Percentiles rank a stretch among this genome's conserved stretches.
phyloP scores from a whole-genome alignment of 345 rosid species.

The Moricandia arvensis region DNA sequence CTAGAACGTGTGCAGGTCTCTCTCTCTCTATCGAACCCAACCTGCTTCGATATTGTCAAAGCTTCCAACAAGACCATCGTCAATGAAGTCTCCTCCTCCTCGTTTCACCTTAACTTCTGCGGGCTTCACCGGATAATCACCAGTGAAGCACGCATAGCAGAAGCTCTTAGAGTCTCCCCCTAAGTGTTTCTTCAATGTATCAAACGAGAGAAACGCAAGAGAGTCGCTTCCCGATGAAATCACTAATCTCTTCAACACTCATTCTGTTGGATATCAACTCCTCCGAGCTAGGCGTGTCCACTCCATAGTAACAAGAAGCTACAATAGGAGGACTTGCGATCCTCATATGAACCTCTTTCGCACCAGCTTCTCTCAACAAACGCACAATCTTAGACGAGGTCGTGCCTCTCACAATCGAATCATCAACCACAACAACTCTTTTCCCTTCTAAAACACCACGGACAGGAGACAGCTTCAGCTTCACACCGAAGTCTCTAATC shows the following conservation, averaged over 20 bases:
- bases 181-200: slow-evolving; percentile 61
- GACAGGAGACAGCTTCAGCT: slow-evolving; percentile 89
- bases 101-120: slow-evolving; percentile 74
- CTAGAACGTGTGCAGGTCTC: neutral
- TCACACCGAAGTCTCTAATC: slow-evolving; percentile 95
- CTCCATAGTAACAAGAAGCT: slow-evolving; percentile 87
- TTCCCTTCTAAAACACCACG: slow-evolving; percentile 83
- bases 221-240: slow-evolving; percentile 75
- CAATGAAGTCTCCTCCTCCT: slow-evolving; percentile 78
- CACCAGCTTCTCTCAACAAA: slow-evolving; percentile 82
- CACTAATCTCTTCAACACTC: slow-evolving; percentile 73
- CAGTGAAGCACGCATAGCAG: slow-evolving; percentile 93
- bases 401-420: slow-evolving; percentile 93
- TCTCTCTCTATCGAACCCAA: slow-evolving; percentile 50
- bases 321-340: slow-evolving; percentile 95
- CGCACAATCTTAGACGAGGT: slow-evolving; percentile 90
- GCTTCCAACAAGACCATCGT: slow-evolving; percentile 82
- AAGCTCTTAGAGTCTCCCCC: slow-evolving; percentile 53
- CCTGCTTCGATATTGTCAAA: slow-evolving; percentile 76
- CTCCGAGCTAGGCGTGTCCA: slow-evolving; percentile 90
- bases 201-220: slow-evolving; percentile 72
- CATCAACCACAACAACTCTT: slow-evolving; percentile 93
- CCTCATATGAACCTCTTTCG: slow-evolving; percentile 96
- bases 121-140: slow-evolving; percentile 74
- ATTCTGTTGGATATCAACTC: slow-evolving; percentile 91